Percentiles rank a stretch among this genome's conserved stretches.
phyloP scores from a whole-genome alignment of 2,329 filamentous ascomycete species.

The Fusarium xyrophilum region DNA sequence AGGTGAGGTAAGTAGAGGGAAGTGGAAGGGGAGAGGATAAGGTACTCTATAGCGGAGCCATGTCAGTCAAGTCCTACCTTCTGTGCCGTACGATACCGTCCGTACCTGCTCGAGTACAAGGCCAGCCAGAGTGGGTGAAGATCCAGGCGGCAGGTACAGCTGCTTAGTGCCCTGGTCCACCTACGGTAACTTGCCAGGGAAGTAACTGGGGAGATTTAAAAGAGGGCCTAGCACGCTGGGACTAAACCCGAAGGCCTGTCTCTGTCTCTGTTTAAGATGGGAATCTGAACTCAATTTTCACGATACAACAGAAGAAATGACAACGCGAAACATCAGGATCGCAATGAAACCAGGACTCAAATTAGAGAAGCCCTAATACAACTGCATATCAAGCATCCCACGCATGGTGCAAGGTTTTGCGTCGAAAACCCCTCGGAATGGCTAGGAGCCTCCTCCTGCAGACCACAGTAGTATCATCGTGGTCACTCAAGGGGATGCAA shows the following conservation, averaged over 20 bases:
- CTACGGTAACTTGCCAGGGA: constrained; percentile 20
- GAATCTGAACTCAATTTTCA: constrained; percentile 14
- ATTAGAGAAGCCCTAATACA: background rate
- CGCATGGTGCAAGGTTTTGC: background rate
- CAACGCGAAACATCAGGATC: background rate
- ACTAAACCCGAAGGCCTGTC: background rate
- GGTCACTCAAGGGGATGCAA: background rate
- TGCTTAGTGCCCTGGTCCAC: constrained; percentile 5
- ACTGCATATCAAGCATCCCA: constrained; percentile 6
- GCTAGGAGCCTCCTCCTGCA: constrained; percentile 31
- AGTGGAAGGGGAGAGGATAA: constrained; percentile 21
- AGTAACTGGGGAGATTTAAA: constrained; percentile 16
- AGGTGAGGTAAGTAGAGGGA: constrained; percentile 12
- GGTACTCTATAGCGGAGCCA: constrained; percentile 17
- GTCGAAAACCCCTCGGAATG: background rate
- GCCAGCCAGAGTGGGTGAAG: constrained; percentile 5
- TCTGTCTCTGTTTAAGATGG: constrained; percentile 6
- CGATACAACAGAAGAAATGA: constrained; percentile 8
- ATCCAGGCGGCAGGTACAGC: constrained; percentile 18
- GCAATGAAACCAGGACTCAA: background rate
- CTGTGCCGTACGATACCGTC: background rate
- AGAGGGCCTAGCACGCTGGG: constrained; percentile 21
- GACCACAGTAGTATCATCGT: constrained; percentile 21
- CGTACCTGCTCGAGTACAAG: constrained; percentile 14
- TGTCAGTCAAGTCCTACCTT: constrained; percentile 27